Evolutionary conservation across 805 yeast genomes (phyloP).

Genomic region (Saccharomycopsis sp.): DNA sequence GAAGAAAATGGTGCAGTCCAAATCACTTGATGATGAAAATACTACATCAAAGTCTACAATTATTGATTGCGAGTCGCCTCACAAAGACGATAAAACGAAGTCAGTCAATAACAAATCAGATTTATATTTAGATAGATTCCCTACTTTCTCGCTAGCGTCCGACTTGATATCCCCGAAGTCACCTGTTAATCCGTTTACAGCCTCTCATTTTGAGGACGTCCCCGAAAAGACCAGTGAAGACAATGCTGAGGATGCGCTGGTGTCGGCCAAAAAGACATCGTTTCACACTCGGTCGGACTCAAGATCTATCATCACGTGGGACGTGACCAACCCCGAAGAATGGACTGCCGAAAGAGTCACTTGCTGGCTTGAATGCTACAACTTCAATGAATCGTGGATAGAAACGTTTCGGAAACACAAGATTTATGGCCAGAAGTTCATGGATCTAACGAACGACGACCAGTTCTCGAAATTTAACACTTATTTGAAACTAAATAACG

Average conservation of each 20-base stretch:
- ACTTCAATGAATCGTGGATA: conserved; percentile 69
- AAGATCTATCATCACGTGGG: conserved; percentile 33
- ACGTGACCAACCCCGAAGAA: conserved; percentile 46
- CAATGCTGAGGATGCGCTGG: not conserved
- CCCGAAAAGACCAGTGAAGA: conserved; percentile 15
- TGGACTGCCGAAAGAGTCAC: conserved; percentile 71
- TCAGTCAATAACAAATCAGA: conserved; percentile 16
- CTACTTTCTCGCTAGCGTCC: conserved; percentile 16
- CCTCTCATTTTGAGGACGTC: not conserved
- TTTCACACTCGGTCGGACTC: conserved; percentile 16
- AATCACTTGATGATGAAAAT: too few species aligned
- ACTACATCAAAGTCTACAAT: too few species aligned
- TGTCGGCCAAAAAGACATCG: conserved; percentile 6
- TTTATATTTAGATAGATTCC: conserved; percentile 20
- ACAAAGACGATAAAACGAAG: not conserved
- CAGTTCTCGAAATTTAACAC: conserved; percentile 39
- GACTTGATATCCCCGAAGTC: conserved; percentile 18
- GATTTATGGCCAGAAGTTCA: conserved; percentile 55
- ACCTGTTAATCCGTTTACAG: conserved; percentile 4
- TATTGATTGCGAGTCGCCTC: not conserved
- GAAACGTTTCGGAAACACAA: conserved; percentile 51
- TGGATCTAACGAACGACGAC: conserved; percentile 63
- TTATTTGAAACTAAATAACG: conserved; percentile 23
- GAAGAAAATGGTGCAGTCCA: conserved; percentile 3
- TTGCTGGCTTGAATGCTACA: conserved; percentile 61